Evolutionary conservation across 352 stramenopile genomes (phyloP), one percentile per base, ranked within the genome.

Genomic region (Phytopythium chamaehyphon): DNA sequence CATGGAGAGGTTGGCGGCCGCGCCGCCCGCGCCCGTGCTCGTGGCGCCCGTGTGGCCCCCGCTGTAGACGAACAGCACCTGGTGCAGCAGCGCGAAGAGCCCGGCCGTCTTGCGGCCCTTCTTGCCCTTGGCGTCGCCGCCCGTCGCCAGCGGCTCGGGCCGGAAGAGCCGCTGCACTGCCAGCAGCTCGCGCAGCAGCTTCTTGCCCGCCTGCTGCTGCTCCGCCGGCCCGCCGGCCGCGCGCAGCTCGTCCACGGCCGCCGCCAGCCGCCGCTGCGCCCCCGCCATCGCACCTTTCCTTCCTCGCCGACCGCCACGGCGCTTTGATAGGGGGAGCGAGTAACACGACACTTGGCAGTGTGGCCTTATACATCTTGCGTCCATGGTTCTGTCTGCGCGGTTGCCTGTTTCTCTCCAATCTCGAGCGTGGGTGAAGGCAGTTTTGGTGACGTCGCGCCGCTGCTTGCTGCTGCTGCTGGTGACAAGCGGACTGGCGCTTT

Each of bases 11-110:
- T 59, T 55, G 8, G 64, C 58, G 16, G 60, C 56, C 12, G 55
- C 65, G 2, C 71, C 58, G n/a, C 63, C 64, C 1, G 51, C 53
- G 1, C 58, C 67, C 8, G 39, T 56, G 12, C 53, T 61, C 2
- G 57, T 51, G 36, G 59, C 67, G 7, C 65, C 68, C 3, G 61
- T 54, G 40, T 77, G 61, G 21, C 64, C 66, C 4, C 78, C 81
- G 40, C 72, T 88, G 65, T 87, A 90, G 36, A 85, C 78, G 15
- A 87, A 52, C 23, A 90, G 71, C 51, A 76, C 70, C 54, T 85
- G 66, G 53, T 88, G 43, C 36, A 92, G 69, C 35, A 86, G 48
- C 54, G 80, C 57, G 54, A 92, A 92, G 14, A 92, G 58, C 38
- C 65, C 55, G 19, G 66, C 57, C 19, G 62, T 56, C 40, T 69